Base-by-base conservation (phyloP, 1,284 basidiomycete species). In the Ceratobasidium sp. region DNA sequence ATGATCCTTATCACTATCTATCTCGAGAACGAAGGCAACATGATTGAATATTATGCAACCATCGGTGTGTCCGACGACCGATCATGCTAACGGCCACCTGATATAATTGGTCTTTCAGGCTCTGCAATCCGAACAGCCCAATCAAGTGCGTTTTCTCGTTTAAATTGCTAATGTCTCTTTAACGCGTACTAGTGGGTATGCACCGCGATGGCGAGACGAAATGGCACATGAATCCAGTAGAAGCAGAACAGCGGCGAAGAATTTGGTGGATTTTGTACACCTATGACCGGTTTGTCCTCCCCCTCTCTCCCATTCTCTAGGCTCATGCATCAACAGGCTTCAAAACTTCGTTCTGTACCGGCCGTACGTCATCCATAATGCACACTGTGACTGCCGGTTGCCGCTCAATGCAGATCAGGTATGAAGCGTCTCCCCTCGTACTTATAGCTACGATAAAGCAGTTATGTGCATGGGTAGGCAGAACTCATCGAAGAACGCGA, bases 1-100 rank as follows among this genome's bases (percentile, higher is more conserved):
- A 73, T 73, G 69, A 73, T 73, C 20, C 45, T 73, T 15, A 73
- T 77, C 2, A 73, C 77, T 28, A 68, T 60, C 20, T 77, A 77
- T 39, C 47, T 79, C n/a, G 76, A 77, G 39, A 69, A 69, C 33
- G 73, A 77, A 49, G 68, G 77, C 3, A 47, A 58, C 8, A 60
- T 77, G 20, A 68, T 49, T 42, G 61, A 76, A 26, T 73, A 73
- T 23, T 73, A 73, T 53, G 56, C 54, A 15, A 73, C 69, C 3
- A 73, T 73, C 8, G 69, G 69, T 73, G 13, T 13, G 69, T 33
- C 28, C n/a, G 2, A 6, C 31, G 37, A 28, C 31, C 6, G n/a
- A 33, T 20, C 31, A 31, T 47, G 37, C 28, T 15, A 20, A 33
- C 7, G 7, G n/a, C 31, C 17, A 28, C 28, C 37, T 26, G 26